These are phyloP conservation scores for Pseudognaphalium luteoalbum DNA, from an alignment of 129 eudicot genomes.

Conservation along the genomic window DNA sequence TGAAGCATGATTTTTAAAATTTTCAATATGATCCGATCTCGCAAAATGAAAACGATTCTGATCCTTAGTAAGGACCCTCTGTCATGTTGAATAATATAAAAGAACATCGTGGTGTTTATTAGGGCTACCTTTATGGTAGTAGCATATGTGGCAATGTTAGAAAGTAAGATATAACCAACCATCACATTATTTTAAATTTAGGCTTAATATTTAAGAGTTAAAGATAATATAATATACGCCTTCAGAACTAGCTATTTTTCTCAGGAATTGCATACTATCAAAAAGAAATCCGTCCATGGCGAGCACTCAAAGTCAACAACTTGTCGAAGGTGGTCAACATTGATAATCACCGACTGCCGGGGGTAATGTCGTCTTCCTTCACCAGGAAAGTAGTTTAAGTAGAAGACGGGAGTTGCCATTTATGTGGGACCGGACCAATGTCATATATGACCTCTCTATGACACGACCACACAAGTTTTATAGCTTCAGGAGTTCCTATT, in stretches of 20 bases:
- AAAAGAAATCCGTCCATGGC: background rate
- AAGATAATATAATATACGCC: slow-evolving; percentile 14
- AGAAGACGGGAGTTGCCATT: slow-evolving; percentile 72
- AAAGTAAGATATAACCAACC: background rate
- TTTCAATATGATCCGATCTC: too few species aligned
- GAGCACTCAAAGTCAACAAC: background rate
- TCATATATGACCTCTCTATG: slow-evolving; percentile 96
- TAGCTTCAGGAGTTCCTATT: slow-evolving; percentile 97
- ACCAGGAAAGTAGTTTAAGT: slow-evolving; percentile 43
- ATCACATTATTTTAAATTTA: too few species aligned
- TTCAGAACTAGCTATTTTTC: slow-evolving; percentile 25
- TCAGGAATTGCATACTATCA: background rate
- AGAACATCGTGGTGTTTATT: background rate
- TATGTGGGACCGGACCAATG: slow-evolving; percentile 69
- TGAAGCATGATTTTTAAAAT: too few species aligned
- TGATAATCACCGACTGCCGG: background rate
- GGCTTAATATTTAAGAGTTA: too few species aligned
- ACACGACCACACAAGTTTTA: slow-evolving; percentile 98
- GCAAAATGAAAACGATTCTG: too few species aligned
- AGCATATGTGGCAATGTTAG: background rate
- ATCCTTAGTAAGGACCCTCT: too few species aligned
- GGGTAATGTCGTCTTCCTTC: slow-evolving; percentile 10
- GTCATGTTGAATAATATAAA: too few species aligned
- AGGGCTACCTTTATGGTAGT: background rate
- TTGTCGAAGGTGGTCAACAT: slow-evolving; percentile 10